phyloP scores from a whole-genome alignment of 2,329 filamentous ascomycete species.

The Microdochium trichocladiopsis region DNA sequence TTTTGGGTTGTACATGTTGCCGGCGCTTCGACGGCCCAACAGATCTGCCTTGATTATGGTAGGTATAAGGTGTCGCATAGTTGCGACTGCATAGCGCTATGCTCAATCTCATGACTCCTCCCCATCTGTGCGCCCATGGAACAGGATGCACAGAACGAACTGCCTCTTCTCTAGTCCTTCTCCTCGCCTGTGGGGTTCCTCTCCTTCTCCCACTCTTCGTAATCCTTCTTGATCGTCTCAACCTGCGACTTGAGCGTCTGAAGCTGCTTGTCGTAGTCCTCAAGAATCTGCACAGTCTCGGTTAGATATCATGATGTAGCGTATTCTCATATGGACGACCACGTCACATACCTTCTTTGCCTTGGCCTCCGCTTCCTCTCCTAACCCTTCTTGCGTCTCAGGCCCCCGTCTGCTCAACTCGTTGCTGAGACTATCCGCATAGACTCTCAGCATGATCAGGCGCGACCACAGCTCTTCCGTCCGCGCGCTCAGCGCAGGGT shows the following conservation, averaged over 20 bases:
- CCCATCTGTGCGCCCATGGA: not conserved
- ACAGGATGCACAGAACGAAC: not conserved
- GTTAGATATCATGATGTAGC: not conserved
- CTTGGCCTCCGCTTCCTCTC: conserved; percentile 63
- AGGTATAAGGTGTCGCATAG: not conserved
- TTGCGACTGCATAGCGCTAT: not conserved
- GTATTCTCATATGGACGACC: not conserved
- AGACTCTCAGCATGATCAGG: conserved; percentile 66
- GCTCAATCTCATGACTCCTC: not conserved
- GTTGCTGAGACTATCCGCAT: conserved; percentile 63
- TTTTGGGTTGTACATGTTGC: not conserved
- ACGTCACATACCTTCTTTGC: conserved; percentile 60
- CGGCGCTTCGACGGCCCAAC: not conserved
- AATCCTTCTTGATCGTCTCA: conserved; percentile 54
- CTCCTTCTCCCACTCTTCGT: conserved; percentile 47
- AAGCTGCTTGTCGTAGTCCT: conserved; percentile 77
- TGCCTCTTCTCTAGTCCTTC: not conserved
- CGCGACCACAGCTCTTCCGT: conserved; percentile 84
- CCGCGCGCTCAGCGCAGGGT: conserved; percentile 66
- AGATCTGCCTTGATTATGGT: not conserved
- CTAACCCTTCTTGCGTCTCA: conserved; percentile 48
- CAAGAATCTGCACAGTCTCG: conserved; percentile 52
- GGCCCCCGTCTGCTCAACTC: conserved; percentile 64
- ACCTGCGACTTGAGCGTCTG: conserved; percentile 68
- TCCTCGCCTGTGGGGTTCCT: conserved; percentile 28